These are phyloP conservation scores for Francoa sonchifolia DNA, from an alignment of 441 rosid species.

Conservation along the genomic window DNA sequence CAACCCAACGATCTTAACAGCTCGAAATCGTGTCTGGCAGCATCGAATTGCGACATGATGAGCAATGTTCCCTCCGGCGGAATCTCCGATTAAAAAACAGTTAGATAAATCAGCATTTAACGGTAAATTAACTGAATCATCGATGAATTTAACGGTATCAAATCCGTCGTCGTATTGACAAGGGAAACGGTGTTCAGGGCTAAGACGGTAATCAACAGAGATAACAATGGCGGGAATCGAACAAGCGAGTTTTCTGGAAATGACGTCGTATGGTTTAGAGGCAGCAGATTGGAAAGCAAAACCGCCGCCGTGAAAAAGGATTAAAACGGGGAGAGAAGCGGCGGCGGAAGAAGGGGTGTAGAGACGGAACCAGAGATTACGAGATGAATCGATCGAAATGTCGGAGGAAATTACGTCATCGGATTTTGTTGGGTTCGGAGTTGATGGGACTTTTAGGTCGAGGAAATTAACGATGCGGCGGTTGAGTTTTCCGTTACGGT, in stretches of 20 bases:
- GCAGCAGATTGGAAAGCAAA: neutral
- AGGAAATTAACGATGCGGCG: neutral
- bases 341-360: neutral
- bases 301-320: conserved; percentile 1
- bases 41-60: conserved; percentile 8
- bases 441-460: neutral
- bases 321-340: neutral
- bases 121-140: neutral
- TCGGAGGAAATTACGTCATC: neutral
- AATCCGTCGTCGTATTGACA: neutral
- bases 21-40: neutral
- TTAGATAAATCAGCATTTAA: neutral
- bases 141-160: neutral
- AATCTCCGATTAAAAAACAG: conserved; percentile 5
- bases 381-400: neutral
- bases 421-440: neutral
- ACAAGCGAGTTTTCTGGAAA: neutral
- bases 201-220: neutral
- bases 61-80: conserved; percentile 11
- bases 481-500: neutral
- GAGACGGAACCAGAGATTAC: conserved; percentile 5
- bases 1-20: conserved; percentile 1
- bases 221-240: neutral
- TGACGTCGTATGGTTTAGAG: neutral
- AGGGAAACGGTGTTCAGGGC: neutral